Percentiles rank a stretch among this genome's conserved stretches.
Evolutionary conservation across 495 filamentous ascomycete species (phyloP).

Genomic region (Aspergillus incahuasiensis): DNA sequence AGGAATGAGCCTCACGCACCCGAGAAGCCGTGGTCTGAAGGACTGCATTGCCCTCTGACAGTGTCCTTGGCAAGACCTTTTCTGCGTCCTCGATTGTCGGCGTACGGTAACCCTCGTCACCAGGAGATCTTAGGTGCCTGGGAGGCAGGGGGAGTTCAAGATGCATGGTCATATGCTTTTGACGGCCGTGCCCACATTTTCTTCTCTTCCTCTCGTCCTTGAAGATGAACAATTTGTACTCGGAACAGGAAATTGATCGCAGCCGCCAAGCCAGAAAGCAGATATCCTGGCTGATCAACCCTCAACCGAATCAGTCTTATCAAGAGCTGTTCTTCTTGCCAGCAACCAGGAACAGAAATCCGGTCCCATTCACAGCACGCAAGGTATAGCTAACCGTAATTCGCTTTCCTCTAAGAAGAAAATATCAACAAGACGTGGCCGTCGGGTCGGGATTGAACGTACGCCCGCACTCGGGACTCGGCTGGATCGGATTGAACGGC

Average conservation of each 20-base stretch:
- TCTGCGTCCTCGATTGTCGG: slow-evolving; percentile 48
- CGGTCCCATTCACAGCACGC: too few species aligned
- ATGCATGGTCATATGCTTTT: slow-evolving; percentile 16
- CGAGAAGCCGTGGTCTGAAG: slow-evolving; percentile 6
- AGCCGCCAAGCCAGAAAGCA: not conserved
- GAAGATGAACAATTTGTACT: not conserved
- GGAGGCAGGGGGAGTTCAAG: slow-evolving; percentile 29
- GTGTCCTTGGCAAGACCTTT: slow-evolving; percentile 21
- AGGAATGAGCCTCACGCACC: slow-evolving; percentile 30
- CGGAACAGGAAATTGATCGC: not conserved
- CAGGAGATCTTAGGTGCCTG: slow-evolving; percentile 37
- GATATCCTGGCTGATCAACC: not conserved
- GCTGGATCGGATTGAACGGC: not conserved
- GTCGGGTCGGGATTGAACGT: not conserved
- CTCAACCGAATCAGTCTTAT: not conserved
- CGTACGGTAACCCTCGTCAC: slow-evolving; percentile 47
- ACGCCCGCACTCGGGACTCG: not conserved
- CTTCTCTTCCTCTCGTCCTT: not conserved
- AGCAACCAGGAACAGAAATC: too few species aligned
- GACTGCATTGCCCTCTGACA: slow-evolving; percentile 15
- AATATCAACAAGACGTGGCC: too few species aligned
- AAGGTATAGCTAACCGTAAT: too few species aligned
- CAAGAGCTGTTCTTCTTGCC: not conserved
- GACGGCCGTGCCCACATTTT: not conserved
- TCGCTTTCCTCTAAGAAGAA: not conserved